phyloP scores from a whole-genome alignment of 108 stramenopile genomes.

The Cyclotella baltica region DNA sequence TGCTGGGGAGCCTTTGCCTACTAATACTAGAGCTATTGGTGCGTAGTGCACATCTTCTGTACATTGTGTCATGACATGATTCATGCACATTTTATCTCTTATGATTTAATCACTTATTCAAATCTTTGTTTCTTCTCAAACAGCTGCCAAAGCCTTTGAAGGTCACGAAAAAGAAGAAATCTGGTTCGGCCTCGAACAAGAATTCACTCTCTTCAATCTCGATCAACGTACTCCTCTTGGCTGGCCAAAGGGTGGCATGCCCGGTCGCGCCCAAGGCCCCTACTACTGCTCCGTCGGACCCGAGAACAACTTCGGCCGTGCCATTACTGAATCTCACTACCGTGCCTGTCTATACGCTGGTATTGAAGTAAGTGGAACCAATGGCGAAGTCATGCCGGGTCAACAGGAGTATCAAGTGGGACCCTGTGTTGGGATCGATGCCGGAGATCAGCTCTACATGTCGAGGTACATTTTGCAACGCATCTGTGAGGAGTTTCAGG shows the following conservation, averaged over 20 bases:
- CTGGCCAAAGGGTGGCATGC: constrained; percentile 94
- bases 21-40: constrained; percentile 89
- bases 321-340: constrained; percentile 93
- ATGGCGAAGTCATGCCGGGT: constrained; percentile 99
- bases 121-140: too few relatives aligned
- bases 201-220: constrained; percentile 98
- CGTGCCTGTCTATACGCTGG: constrained; percentile 96
- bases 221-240: constrained; percentile 94
- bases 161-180: constrained; percentile 80
- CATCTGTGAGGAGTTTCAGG: constrained; percentile 97
- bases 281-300: constrained; percentile 98
- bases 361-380: constrained; percentile 94
- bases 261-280: constrained; percentile 90
- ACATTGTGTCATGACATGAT: too few relatives aligned
- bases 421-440: constrained; percentile 97
- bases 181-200: constrained; percentile 98
- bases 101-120: too few relatives aligned
- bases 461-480: constrained; percentile 96
- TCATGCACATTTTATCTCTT: too few relatives aligned
- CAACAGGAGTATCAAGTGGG: constrained; percentile 99
- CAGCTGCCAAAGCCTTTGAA: constrained; percentile 81
- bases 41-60: constrained; percentile 36
- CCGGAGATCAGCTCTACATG: constrained; percentile 98
- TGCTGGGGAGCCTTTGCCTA: constrained; percentile 84
- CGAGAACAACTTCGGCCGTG: constrained; percentile 94